Evolutionary conservation across 805 yeast species (phyloP).

Genomic region (Metschnikowia lochheadii): DNA sequence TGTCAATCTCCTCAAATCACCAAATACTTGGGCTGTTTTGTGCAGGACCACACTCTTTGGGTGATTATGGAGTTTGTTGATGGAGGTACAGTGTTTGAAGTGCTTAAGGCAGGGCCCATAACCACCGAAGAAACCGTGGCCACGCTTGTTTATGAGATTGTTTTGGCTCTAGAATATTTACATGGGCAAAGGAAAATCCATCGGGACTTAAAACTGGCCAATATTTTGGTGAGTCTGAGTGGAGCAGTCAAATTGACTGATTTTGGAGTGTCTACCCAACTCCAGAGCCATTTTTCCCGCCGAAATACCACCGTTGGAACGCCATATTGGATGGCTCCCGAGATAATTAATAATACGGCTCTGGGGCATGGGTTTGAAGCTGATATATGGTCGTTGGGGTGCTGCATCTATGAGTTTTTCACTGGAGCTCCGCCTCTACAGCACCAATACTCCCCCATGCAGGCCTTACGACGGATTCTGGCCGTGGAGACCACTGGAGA

Average conservation of each 20-base stretch:
- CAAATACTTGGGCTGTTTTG: conserved; percentile 66
- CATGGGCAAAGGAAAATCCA: conserved; percentile 79
- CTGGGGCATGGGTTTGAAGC: conserved; percentile 57
- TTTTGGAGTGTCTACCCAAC: conserved; percentile 44
- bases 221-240: conserved; percentile 31
- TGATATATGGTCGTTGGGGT: conserved; percentile 78
- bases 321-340: conserved; percentile 66
- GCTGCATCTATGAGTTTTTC: conserved; percentile 70
- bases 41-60: conserved; percentile 67
- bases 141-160: conserved; percentile 49
- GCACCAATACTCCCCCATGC: conserved; percentile 38
- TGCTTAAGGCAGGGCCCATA: conserved; percentile 57
- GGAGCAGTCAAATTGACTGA: conserved; percentile 43
- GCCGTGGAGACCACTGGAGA: conserved; percentile 28
- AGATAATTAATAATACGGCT: conserved; percentile 47
- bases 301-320: conserved; percentile 50
- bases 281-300: conserved; percentile 39
- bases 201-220: conserved; percentile 42
- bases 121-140: conserved; percentile 50
- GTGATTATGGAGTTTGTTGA: conserved; percentile 78
- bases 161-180: conserved; percentile 59
- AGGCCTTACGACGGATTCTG: conserved; percentile 39
- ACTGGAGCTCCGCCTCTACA: conserved; percentile 66
- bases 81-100: conserved; percentile 71
- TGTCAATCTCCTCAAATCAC: conserved; percentile 64